A percentile compares a stretch with the other conserved stretches of the same genome.
Evolutionary conservation across 176 grass and related monocot species (phyloP).

Genomic region (Luzula sylvatica): DNA sequence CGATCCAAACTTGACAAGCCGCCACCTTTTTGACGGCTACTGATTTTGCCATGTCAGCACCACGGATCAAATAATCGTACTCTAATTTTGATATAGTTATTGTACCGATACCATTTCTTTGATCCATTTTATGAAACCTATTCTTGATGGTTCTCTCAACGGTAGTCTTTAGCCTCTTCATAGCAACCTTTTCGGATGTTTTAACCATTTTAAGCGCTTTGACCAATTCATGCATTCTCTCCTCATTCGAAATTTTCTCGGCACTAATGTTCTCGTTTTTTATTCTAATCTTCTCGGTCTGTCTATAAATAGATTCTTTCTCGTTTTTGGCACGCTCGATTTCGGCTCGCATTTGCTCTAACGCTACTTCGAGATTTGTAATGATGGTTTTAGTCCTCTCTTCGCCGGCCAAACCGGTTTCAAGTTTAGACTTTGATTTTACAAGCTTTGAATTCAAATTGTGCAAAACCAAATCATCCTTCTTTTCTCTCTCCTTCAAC

Average conservation of each 20-base stretch:
- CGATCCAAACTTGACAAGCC: slow-evolving; percentile 65
- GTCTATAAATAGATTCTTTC: slow-evolving; percentile 30
- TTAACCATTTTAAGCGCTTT: slow-evolving; percentile 56
- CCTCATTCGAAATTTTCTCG: slow-evolving; percentile 27
- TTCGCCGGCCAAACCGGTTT: slow-evolving; percentile 31
- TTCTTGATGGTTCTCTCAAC: slow-evolving; percentile 34
- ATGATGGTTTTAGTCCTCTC: slow-evolving; percentile 53
- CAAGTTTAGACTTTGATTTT: slow-evolving; percentile 52
- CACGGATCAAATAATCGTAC: slow-evolving; percentile 63
- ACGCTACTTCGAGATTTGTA: slow-evolving; percentile 41
- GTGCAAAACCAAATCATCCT: slow-evolving; percentile 44
- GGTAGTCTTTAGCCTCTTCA: slow-evolving; percentile 48
- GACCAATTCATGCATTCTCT: slow-evolving; percentile 21
- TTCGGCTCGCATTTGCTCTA: slow-evolving; percentile 55
- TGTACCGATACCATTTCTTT: slow-evolving; percentile 3
- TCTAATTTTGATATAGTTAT: slow-evolving; percentile 69
- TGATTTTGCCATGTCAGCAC: slow-evolving; percentile 31
- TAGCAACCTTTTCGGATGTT: slow-evolving; percentile 39
- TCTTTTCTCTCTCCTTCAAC: slow-evolving; percentile 48
- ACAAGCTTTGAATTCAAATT: slow-evolving; percentile 66
- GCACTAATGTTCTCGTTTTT: slow-evolving; percentile 24
- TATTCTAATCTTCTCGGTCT: slow-evolving; percentile 25
- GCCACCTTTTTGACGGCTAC: slow-evolving; percentile 76
- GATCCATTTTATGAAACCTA: slow-evolving; percentile 16
- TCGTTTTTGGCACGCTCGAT: slow-evolving; percentile 37